These are phyloP conservation scores for Melampsora larici-populina DNA, from an alignment of 1,284 basidiomycete species.

Conservation along the genomic window DNA sequence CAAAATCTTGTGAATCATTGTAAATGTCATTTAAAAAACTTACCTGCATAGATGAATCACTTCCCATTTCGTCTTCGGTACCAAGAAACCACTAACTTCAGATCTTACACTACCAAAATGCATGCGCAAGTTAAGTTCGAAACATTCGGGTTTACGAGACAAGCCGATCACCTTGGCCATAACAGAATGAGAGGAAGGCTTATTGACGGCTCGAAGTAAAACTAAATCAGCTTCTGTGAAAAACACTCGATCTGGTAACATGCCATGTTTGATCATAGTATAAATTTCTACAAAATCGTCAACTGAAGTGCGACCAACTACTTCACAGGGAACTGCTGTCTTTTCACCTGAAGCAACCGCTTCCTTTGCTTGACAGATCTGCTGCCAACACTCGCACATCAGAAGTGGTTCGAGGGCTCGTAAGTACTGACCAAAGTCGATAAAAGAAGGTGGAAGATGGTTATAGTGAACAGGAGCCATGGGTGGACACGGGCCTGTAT, in stretches of 20 bases:
- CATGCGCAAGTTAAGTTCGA: slow-evolving; percentile 57
- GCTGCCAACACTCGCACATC: slow-evolving; percentile 86
- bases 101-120: slow-evolving; percentile 55
- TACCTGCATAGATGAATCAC: slow-evolving; percentile 79
- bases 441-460: slow-evolving; percentile 67
- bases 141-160: slow-evolving; percentile 58
- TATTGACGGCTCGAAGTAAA: slow-evolving; percentile 24
- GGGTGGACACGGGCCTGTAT: slow-evolving; percentile 60
- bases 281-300: slow-evolving; percentile 74
- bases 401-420: slow-evolving; percentile 80
- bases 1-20: background rate
- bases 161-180: slow-evolving; percentile 79
- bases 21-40: slow-evolving; percentile 47
- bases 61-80: slow-evolving; percentile 67
- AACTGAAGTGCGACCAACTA: slow-evolving; percentile 64
- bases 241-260: slow-evolving; percentile 37
- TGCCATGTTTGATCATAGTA: slow-evolving; percentile 57
- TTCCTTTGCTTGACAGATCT: slow-evolving; percentile 70
- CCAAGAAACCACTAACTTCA: slow-evolving; percentile 53
- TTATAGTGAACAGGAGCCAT: slow-evolving; percentile 59
- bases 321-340: slow-evolving; percentile 59
- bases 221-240: slow-evolving; percentile 45
- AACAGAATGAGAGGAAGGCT: slow-evolving; percentile 15
- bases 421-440: slow-evolving; percentile 67
- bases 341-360: slow-evolving; percentile 60